Evolutionary conservation across 2,329 filamentous ascomycete species (phyloP).

Genomic region (Ambrosiella beaveri): DNA sequence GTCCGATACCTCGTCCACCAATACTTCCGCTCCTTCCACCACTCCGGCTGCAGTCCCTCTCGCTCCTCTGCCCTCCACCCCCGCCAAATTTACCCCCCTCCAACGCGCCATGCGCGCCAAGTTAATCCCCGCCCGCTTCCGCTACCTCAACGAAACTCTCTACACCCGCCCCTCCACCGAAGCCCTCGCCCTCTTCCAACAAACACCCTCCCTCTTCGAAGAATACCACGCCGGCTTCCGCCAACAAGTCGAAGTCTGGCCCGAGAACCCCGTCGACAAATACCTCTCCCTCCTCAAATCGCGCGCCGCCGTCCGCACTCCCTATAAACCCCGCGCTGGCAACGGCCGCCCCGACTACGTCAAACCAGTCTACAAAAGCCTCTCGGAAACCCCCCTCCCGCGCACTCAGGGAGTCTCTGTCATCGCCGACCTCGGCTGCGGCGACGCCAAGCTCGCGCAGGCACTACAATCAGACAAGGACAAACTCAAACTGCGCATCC

Average conservation of each 20-base stretch:
- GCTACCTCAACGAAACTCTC: constrained; percentile 88
- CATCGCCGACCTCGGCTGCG: constrained; percentile 84
- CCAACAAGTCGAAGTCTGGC: constrained; percentile 89
- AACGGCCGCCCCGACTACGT: constrained; percentile 11
- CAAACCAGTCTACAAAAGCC: constrained; percentile 17
- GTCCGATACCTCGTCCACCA: constrained; percentile 16
- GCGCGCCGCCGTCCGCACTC: constrained; percentile 32
- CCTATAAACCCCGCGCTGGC: constrained; percentile 14
- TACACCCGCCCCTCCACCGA: constrained; percentile 81
- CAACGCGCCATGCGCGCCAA: constrained; percentile 92
- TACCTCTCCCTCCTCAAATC: constrained; percentile 57
- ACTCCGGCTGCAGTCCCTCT: constrained; percentile 16
- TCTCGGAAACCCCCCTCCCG: constrained; percentile 38
- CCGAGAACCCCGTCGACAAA: constrained; percentile 82
- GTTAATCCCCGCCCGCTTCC: constrained; percentile 85
- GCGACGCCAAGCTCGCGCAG: constrained; percentile 67
- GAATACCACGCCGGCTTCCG: constrained; percentile 97
- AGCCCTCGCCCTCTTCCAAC: constrained; percentile 65
- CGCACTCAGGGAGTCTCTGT: constrained; percentile 55
- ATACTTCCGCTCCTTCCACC: constrained; percentile 26
- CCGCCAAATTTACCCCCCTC: constrained; percentile 64
- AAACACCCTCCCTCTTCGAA: constrained; percentile 80
- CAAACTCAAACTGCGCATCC: constrained; percentile 54
- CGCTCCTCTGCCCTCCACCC: constrained; percentile 25
- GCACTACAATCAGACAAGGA: constrained; percentile 45